These are phyloP conservation scores for Lentinula raphanica DNA, from an alignment of 768 basidiomycete species.

Conservation along the genomic window DNA sequence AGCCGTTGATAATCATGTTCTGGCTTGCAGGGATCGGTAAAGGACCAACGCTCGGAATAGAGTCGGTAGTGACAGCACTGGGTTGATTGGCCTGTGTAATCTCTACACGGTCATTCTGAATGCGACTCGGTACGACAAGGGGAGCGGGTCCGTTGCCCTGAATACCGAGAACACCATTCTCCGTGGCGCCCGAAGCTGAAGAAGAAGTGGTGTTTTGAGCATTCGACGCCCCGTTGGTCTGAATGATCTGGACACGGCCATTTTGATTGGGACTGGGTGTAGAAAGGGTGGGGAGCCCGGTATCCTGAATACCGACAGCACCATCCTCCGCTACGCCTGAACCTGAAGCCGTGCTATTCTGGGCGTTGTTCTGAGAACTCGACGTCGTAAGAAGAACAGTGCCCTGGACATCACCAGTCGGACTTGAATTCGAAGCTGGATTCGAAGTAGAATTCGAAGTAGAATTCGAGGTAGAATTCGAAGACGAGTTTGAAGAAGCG, in stretches of 20 bases:
- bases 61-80: no score
- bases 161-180: no score
- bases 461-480: neutral
- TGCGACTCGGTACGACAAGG: no score
- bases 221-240: neutral
- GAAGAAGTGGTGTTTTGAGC: neutral
- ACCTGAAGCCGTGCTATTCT: neutral
- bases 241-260: neutral
- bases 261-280: neutral
- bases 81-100: no score
- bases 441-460: neutral
- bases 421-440: neutral
- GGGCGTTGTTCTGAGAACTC: neutral
- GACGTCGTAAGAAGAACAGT: neutral
- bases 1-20: no score
- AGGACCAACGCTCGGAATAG: no score
- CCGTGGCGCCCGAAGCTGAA: neutral
- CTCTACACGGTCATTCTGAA: no score
- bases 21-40: no score
- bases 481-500: neutral
- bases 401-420: neutral
- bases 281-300: neutral
- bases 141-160: no score
- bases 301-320: neutral
- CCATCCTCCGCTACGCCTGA: neutral